A percentile compares a stretch with the other conserved stretches of the same genome.
These are phyloP conservation scores for Penicillium waksmanii DNA, from an alignment of 495 filamentous ascomycete genomes.

Conservation along the genomic window DNA sequence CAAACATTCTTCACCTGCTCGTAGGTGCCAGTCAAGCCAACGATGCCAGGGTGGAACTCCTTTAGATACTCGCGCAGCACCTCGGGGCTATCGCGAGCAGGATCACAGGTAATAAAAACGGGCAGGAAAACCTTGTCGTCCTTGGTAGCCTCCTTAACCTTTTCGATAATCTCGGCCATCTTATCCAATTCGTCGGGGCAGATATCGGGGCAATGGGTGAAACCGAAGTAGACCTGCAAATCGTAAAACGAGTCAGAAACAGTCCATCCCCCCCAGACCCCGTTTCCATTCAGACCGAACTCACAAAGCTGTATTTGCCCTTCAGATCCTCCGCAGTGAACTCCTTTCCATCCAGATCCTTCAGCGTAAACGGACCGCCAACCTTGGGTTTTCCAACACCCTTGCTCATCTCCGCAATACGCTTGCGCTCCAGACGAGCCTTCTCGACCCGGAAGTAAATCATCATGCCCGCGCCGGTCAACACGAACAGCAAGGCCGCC, in stretches of 20 bases:
- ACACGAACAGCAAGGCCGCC: slow-evolving; percentile 82
- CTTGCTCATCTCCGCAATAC: slow-evolving; percentile 88
- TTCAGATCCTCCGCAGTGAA: slow-evolving; percentile 79
- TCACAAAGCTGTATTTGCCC: slow-evolving; percentile 79
- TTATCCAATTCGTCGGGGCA: slow-evolving; percentile 99
- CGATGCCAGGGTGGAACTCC: slow-evolving; percentile 88
- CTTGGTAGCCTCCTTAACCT: slow-evolving; percentile 60
- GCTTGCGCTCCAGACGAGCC: slow-evolving; percentile 79
- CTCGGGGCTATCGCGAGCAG: slow-evolving; percentile 82
- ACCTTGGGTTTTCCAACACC: slow-evolving; percentile 92
- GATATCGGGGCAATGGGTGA: slow-evolving; percentile 98
- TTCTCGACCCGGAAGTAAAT: slow-evolving; percentile 93
- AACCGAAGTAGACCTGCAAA: slow-evolving; percentile 88
- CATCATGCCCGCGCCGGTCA: slow-evolving; percentile 74
- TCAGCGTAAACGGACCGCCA: slow-evolving; percentile 80
- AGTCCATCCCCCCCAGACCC: neutral
- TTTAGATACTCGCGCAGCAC: slow-evolving; percentile 81
- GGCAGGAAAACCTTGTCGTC: slow-evolving; percentile 62
- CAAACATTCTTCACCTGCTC: slow-evolving; percentile 89
- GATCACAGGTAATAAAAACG: slow-evolving; percentile 95
- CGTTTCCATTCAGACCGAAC: slow-evolving; percentile 17
- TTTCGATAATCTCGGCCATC: slow-evolving; percentile 91
- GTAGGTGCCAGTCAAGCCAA: slow-evolving; percentile 91
- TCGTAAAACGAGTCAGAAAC: neutral
- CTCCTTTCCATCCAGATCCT: slow-evolving; percentile 76